Percentiles rank a stretch among this genome's conserved stretches.
Conservation (phyloP, 306 rosid genomes). For the Acacia acuminata region DNA sequence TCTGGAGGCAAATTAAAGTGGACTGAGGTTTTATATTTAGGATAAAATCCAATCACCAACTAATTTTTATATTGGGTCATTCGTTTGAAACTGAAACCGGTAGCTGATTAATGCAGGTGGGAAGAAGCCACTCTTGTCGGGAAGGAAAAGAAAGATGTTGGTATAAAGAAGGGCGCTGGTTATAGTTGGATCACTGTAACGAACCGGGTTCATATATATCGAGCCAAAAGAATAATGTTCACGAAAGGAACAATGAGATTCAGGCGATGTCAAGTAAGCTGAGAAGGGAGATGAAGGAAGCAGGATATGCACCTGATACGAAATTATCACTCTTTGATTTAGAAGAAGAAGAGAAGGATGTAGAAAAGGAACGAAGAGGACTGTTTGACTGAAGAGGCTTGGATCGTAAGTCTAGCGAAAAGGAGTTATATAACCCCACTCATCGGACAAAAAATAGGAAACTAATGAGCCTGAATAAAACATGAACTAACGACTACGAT, state of each 20-base stretch:
- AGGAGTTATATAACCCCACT: too few species aligned
- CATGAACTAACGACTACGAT: too few species aligned
- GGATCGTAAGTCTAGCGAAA: too few species aligned
- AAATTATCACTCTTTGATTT: slow-evolving; percentile 68
- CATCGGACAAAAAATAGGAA: too few species aligned
- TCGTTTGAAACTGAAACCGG: background rate
- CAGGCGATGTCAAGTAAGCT: slow-evolving; percentile 64
- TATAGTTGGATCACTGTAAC: slow-evolving; percentile 80
- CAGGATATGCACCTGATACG: slow-evolving; percentile 68
- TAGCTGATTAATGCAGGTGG: slow-evolving; percentile 63
- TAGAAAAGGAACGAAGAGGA: slow-evolving; percentile 33
- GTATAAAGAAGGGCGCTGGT: slow-evolving; percentile 74
- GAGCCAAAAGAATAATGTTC: slow-evolving; percentile 70
- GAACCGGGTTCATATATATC: slow-evolving; percentile 66
- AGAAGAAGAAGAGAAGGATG: slow-evolving; percentile 74
- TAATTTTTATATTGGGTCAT: too few species aligned
- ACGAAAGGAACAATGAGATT: slow-evolving; percentile 67
- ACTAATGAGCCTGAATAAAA: too few species aligned
- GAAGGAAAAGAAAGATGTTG: slow-evolving; percentile 77
- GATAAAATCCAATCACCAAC: too few species aligned
- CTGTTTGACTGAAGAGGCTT: too few species aligned
- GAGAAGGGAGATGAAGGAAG: slow-evolving; percentile 59
- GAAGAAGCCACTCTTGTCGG: slow-evolving; percentile 84
- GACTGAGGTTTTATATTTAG: too few species aligned
- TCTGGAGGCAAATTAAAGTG: too few species aligned